Conservation (phyloP, 106 monocot genomes). For the Allium sativum region DNA sequence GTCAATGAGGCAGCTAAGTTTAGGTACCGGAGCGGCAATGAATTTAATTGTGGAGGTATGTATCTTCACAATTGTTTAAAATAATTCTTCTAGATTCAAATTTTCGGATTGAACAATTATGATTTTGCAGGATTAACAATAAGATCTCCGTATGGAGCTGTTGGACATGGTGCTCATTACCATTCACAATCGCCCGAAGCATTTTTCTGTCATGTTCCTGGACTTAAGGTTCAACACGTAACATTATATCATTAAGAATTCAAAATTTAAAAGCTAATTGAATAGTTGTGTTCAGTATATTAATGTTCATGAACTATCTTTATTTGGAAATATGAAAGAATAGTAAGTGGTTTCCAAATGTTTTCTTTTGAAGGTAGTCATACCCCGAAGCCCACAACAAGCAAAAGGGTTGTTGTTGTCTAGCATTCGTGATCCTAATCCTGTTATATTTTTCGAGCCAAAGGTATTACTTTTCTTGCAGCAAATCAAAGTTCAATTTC, state of each 20-base stretch:
- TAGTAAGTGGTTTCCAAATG: no score
- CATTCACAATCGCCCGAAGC: slow-evolving; percentile 97
- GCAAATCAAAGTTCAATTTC: neutral
- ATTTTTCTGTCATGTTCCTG: slow-evolving; percentile 99
- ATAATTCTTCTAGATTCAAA: neutral
- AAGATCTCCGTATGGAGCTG: slow-evolving; percentile 95
- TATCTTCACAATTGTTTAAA: slow-evolving; percentile 3
- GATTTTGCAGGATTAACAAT: slow-evolving; percentile 62
- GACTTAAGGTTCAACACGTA: slow-evolving; percentile 60
- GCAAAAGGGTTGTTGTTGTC: slow-evolving; percentile 87
- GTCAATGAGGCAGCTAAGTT: slow-evolving; percentile 99
- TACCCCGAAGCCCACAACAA: slow-evolving; percentile 84
- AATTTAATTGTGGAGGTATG: slow-evolving; percentile 94
- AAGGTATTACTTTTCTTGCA: slow-evolving; percentile 40
- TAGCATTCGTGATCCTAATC: slow-evolving; percentile 91
- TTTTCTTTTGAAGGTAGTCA: slow-evolving; percentile 63
- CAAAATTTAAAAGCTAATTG: no score
- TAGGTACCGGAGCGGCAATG: slow-evolving; percentile 93
- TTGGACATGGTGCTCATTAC: slow-evolving; percentile 97
- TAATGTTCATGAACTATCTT: no score
- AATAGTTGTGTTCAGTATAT: no score
- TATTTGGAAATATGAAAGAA: no score
- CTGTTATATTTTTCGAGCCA: slow-evolving; percentile 93
- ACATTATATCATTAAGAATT: no score
- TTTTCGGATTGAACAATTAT: neutral